These are phyloP conservation scores for Solanum bulbocastanum DNA, from an alignment of 257 asterid genomes.

Conservation along the genomic window DNA sequence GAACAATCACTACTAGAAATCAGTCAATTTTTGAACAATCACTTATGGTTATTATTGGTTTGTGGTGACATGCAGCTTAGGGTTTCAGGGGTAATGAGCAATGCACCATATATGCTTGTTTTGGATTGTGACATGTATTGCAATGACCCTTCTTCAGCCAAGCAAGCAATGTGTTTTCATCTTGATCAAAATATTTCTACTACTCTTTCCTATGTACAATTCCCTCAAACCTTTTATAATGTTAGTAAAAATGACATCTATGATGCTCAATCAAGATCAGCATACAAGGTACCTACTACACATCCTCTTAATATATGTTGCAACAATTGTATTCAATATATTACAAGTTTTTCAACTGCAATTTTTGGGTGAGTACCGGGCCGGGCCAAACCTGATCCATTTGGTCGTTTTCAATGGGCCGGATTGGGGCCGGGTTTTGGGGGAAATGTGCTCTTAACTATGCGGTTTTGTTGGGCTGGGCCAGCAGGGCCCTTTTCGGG, in stretches of 20 bases:
- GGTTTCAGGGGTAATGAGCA: slow-evolving; percentile 79
- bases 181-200: slow-evolving; percentile 33
- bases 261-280: slow-evolving; percentile 76
- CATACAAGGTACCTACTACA: slow-evolving; percentile 56
- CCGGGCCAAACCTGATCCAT: too few relatives aligned
- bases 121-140: slow-evolving; percentile 67
- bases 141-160: slow-evolving; percentile 60
- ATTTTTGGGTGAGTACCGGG: neutral
- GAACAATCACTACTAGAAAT: neutral
- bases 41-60: neutral
- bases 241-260: slow-evolving; percentile 71
- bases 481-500: neutral
- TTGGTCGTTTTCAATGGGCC: too few relatives aligned
- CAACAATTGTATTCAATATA: neutral
- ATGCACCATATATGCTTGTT: slow-evolving; percentile 50
- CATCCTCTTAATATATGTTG: neutral
- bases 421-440: neutral
- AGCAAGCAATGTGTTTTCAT: slow-evolving; percentile 67
- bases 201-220: slow-evolving; percentile 48
- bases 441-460: too few relatives aligned
- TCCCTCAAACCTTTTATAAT: slow-evolving; percentile 68
- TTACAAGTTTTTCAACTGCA: neutral
- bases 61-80: slow-evolving; percentile 23
- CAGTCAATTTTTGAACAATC: neutral
- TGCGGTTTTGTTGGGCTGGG: too few relatives aligned